phyloP scores from a whole-genome alignment of 164 flowering plant species.

The Santalum album region DNA sequence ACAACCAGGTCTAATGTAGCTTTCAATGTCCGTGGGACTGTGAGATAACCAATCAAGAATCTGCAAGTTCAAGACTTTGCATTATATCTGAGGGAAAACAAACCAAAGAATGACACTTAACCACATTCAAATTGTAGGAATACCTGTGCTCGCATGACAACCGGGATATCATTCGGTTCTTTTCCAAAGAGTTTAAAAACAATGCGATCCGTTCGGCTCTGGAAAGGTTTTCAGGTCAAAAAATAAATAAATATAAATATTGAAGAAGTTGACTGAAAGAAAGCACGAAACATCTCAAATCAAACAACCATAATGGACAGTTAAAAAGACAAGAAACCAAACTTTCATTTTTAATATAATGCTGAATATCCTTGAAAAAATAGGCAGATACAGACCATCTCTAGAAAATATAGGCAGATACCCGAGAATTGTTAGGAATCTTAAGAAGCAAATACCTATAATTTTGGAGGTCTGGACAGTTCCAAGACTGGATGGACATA shows the following conservation, averaged over 20 bases:
- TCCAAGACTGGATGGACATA: too few relatives aligned
- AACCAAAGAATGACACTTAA: background rate
- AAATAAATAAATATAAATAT: background rate
- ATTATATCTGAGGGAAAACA: background rate
- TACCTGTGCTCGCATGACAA: slow-evolving; percentile 45
- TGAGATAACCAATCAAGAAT: slow-evolving; percentile 64
- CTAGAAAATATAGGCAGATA: too few relatives aligned
- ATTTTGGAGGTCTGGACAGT: too few relatives aligned
- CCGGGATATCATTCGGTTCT: slow-evolving; percentile 44
- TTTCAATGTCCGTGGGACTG: slow-evolving; percentile 71
- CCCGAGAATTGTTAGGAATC: too few relatives aligned
- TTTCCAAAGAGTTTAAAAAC: slow-evolving; percentile 55
- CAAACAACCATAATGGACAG: too few relatives aligned
- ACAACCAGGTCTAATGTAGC: slow-evolving; percentile 79
- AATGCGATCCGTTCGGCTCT: slow-evolving; percentile 48
- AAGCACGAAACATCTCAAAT: too few relatives aligned
- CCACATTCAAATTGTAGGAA: background rate
- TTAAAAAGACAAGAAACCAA: too few relatives aligned
- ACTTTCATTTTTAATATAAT: too few relatives aligned
- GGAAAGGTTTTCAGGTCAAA: slow-evolving; percentile 10
- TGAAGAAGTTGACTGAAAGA: too few relatives aligned
- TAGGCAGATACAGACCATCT: too few relatives aligned
- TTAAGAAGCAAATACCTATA: too few relatives aligned
- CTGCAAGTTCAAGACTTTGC: slow-evolving; percentile 22
- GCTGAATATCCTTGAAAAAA: too few relatives aligned